Base-by-base conservation (phyloP, 2,329 filamentous ascomycete species). In the Colletotrichum agaves region DNA sequence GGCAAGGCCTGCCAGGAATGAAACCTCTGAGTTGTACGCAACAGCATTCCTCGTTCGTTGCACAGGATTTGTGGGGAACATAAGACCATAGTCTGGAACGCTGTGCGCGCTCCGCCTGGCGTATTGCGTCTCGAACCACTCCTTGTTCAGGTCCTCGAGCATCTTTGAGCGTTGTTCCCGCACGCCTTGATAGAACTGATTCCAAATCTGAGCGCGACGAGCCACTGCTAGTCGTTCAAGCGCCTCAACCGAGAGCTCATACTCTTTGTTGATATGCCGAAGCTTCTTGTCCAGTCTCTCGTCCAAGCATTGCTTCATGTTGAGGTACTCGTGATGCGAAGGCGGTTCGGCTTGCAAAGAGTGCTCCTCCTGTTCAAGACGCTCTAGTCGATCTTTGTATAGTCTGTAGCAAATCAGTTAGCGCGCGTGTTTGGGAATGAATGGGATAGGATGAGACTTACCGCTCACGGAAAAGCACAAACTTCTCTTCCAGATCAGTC, bases 11-110 rank as follows among this genome's bases (percentile, higher is more conserved):
- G 94, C 91, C 64, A 99, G 82, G 31, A 98, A 89, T 0, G 94
- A 97, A 4, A 99, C 94, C 77, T 99, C 96, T 71, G 91, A 92
- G 77, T 97, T 98, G 82, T 98, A 98, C 52, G 94, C 92, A 56
- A 94, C 87, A 73, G 97, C 94, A 70, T 98, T 92, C 69, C 89
- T 86, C 68, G 97, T 87, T 74, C 95, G 93, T 74, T 94, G 91
- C 31, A 90, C 87, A 69, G 90, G 88, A 70, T 91, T 90, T 57
- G 90, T 88, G 7, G 93, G 92, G 75, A 97, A 97, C 61, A 91
- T 88, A 72, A 97, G 88, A 63, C 91, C 90, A 76, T 92, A 97
- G 73, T 96, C 93, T 44, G 92, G 90, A 71, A 94, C 88, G 69
- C 91, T 90, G 74, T 93, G 91, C 69, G 93, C 91, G 70, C 90